These are phyloP conservation scores for Amaranthus tricolor DNA, from an alignment of 179 eudicot genomes.

Conservation along the genomic window DNA sequence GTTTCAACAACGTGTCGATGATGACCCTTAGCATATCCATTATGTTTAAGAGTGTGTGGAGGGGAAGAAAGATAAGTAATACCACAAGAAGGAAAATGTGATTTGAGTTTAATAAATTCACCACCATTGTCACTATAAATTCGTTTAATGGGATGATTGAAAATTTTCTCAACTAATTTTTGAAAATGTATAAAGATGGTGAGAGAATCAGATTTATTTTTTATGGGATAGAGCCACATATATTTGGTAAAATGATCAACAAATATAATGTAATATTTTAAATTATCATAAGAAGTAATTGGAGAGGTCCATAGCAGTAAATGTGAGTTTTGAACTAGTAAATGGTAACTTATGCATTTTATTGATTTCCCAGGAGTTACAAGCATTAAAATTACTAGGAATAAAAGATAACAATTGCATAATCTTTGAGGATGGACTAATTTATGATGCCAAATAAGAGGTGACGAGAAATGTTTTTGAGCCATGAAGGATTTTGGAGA, in stretches of 20 bases:
- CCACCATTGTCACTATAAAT: not conserved
- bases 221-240: not conserved
- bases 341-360: not conserved
- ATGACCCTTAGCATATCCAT: too few species aligned
- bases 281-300: not conserved
- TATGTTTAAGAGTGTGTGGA: too few species aligned
- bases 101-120: not conserved
- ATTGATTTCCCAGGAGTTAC: too few species aligned
- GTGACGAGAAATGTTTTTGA: not conserved
- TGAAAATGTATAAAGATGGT: not conserved
- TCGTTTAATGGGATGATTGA: not conserved
- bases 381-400: not conserved
- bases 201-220: not conserved
- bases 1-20: conserved; percentile 1
- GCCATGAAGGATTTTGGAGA: not conserved
- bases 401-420: not conserved
- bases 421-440: not conserved
- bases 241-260: not conserved
- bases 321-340: not conserved
- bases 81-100: not conserved
- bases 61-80: not conserved
- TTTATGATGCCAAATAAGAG: not conserved
- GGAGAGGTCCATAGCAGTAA: not conserved
- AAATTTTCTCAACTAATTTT: not conserved
- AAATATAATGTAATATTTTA: not conserved